Percentiles rank a stretch among this genome's conserved stretches.
Conservation (phyloP, 805 yeast genomes). For the Candida tallmaniae region DNA sequence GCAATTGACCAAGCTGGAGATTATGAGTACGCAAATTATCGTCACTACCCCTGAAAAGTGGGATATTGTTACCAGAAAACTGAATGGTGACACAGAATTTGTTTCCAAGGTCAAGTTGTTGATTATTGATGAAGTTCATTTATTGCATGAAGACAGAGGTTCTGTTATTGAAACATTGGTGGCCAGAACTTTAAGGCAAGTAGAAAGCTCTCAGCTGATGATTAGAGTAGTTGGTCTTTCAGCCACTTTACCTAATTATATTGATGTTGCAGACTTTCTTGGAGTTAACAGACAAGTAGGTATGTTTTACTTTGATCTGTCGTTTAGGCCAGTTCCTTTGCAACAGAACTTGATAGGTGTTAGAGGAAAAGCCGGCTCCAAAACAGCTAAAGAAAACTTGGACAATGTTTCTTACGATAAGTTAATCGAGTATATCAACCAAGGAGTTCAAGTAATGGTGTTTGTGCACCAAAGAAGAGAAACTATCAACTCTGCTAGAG, state of each 20-base stretch:
- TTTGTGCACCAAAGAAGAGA: conserved; percentile 96
- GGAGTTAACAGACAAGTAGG: conserved; percentile 89
- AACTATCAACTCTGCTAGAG: conserved; percentile 77
- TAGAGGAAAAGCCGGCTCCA: conserved; percentile 77
- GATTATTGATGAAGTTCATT: conserved; percentile 94
- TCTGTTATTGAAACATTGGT: conserved; percentile 94
- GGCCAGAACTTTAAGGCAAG: conserved; percentile 91
- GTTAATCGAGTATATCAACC: conserved; percentile 56
- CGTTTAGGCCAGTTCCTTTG: conserved; percentile 91
- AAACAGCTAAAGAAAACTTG: conserved; percentile 63
- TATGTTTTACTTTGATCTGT: conserved; percentile 89
- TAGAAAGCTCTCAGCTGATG: conserved; percentile 90
- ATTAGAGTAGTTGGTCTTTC: conserved; percentile 91
- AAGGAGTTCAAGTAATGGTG: conserved; percentile 90
- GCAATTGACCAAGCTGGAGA: conserved; percentile 69
- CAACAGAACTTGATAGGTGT: conserved; percentile 87
- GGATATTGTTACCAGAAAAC: conserved; percentile 96
- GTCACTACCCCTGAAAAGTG: conserved; percentile 97
- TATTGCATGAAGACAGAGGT: conserved; percentile 96
- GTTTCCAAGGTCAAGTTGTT: conserved; percentile 79
- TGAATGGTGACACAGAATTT: conserved; percentile 81
- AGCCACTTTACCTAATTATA: conserved; percentile 87
- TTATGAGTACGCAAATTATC: conserved; percentile 70
- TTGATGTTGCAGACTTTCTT: conserved; percentile 91
- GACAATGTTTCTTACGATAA: conserved; percentile 78